These are phyloP conservation scores for Cucumis cinereus DNA, from an alignment of 306 rosid species.

Conservation along the genomic window DNA sequence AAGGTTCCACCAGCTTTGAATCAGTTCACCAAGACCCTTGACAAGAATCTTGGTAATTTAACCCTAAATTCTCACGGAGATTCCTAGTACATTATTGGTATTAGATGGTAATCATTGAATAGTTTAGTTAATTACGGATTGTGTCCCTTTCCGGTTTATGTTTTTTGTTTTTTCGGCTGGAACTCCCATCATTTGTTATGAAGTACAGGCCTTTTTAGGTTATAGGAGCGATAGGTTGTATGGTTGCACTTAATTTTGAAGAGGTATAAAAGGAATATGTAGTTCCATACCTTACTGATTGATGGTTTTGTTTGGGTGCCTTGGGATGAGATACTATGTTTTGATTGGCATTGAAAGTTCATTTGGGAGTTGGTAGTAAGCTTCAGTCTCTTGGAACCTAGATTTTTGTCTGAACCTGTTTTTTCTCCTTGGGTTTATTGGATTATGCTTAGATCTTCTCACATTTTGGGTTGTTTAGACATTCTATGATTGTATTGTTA, in stretches of 20 bases:
- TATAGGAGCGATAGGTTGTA: neutral
- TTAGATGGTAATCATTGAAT: neutral
- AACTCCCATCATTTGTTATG: neutral
- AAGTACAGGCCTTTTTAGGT: neutral
- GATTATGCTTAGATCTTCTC: neutral
- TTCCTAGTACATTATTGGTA: neutral
- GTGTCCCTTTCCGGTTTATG: neutral
- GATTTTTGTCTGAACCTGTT: neutral
- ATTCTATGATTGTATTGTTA: neutral
- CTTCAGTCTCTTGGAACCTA: neutral
- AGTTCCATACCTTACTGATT: neutral
- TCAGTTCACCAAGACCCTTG: conserved; percentile 53
- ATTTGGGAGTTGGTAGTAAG: neutral
- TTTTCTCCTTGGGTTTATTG: neutral
- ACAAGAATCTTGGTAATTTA: conserved; percentile 42
- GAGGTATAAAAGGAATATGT: neutral
- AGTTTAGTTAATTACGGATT: neutral
- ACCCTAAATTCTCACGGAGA: neutral
- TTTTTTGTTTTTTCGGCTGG: neutral
- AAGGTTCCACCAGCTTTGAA: conserved; percentile 64
- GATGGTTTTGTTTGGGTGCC: neutral
- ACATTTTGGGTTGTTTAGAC: neutral
- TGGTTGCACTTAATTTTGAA: neutral
- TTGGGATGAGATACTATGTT: neutral
- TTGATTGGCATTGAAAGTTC: neutral